Base-by-base conservation (phyloP, 805 yeast genomes). In the Middelhovenomyces tepae region DNA sequence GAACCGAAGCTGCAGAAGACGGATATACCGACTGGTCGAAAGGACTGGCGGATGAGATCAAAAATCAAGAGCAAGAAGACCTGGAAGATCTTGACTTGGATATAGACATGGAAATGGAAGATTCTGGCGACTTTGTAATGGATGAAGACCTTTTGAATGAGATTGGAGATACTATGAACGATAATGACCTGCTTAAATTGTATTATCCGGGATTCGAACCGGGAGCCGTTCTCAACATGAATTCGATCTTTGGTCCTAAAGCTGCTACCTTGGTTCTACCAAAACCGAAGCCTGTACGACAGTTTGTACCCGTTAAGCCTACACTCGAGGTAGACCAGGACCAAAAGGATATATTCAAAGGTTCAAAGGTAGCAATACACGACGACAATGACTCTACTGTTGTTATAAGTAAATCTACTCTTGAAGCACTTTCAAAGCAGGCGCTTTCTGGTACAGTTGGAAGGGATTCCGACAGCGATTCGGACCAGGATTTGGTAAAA, bases 171-270 rank as follows among this genome's bases (percentile, higher is more conserved):
- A 7, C 32, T 5, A n/a, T 5, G 10, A n/a, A 19, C 13, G 32
- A 20, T 28, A 7, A 13, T 16, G 11, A 39, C 16, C 30, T 45
- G 27, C 46, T 60, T 13, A 33, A 43, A 27, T 38, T 44, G 26
- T 73, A 73, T 46, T 82, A 68, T 49, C 94, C 94, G 0, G 61
- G 69, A 1, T 84, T 77, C 54, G 61, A 65, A 35, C 62, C 61
- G 15, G 67, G 73, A 16, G 61, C 68, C 28, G 68, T 76, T 1
- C 61, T 79, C 45, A 72, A 74, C 44, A 72, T 78, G 71, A 83
- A 79, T 52, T 54, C 69, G 5, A 57, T 82, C 29, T 80, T 79
- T 45, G 69, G 72, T 18, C 79, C 89, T 1, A 64, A 67, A 7
- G 81, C 87, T 1, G 57, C 61, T 11, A 65, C 65, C 36, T 71